Base-by-base conservation (phyloP, 2,329 filamentous ascomycete species). In the Fusarium sacchari region DNA sequence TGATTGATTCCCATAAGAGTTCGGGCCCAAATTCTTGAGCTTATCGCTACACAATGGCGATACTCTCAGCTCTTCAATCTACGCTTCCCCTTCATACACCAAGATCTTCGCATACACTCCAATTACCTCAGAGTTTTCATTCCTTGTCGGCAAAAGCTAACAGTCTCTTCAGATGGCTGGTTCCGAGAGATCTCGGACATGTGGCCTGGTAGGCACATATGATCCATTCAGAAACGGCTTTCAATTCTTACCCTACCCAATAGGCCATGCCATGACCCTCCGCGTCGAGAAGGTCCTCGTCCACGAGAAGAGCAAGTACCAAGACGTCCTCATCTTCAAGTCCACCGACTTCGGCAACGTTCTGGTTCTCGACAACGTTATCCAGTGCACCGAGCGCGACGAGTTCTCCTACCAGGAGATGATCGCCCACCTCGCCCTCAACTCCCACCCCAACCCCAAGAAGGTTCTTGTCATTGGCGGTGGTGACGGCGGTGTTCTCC, bases 401-500 rank as follows among this genome's bases (percentile, higher is more conserved):
- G 96, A 99, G 88, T 99, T 98, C 89, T 94, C 95, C 79, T 97
- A 97, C 91, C 96, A 99, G 89, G 96, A 99, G 90, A 99, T 99
- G 96, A 99, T 99, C 86, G 95, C 96, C 79, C 95, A 99, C 86
- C 90, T 99, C 77, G 96, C 95, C 86, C 94, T 99, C 93, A 96
- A 97, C 90, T 94, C 96, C 60, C 96, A 99, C 90, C 96, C 96
- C 78, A 92, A 97, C 88, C 96, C 96, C 82, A 96, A 98, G 91
- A 97, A 95, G 86, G 96, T 99, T 60, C 92, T 99, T 66, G 96
- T 99, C 83, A 98, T 99, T 81, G 96, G 96, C 76, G 96, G 96
- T 80, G 96, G 96, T 82, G 96, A 99, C 82, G 96, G 96, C 69
- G 96, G 96, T 86, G 96, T 99, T 73, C 92, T 99, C 79, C 95